Base-by-base conservation (phyloP, 2,329 filamentous ascomycete genomes). In the Scedosporium boydii region DNA sequence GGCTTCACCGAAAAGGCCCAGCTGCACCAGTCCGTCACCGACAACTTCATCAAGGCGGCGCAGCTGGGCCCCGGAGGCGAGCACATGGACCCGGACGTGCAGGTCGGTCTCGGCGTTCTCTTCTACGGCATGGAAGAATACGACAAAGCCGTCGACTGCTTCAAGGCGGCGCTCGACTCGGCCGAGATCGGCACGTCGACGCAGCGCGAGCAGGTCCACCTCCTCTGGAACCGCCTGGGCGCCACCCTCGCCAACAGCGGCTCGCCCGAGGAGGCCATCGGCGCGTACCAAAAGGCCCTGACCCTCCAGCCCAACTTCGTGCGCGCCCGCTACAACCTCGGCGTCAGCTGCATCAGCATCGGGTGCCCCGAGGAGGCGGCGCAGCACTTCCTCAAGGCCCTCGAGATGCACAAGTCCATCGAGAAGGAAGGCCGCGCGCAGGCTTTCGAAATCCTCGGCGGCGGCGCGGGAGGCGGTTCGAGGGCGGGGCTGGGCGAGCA, bases 101-200 rank as follows among this genome's bases (percentile, higher is more conserved):
- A 99, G 76, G 95, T 99, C 63, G 95, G 95, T 1, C 82, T 99
- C 1, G 96, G 96, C 42, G 95, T 99, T 4, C 84, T 99, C 16
- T 98, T 99, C 79, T 99, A 99, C 76, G 95, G 93, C 60, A 92
- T 91, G 34, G 95, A 99, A 76, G 93, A 98, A 72, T 98, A 97
- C 78, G 91, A 95, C 73, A 99, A 99, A 78, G 95, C 95, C 0
- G 93, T 99, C 44, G 95, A 99, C 79, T 99, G 96, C 80, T 99
- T 99, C 83, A 90, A 89, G 62, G 88, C 93, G 0, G 93, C 96
- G 0, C 85, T 99, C 26, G 90, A 91, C 64, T 91, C 87, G 26
- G 91, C 90, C 0, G 92, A 96, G 75, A 83, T 87, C 42, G 95
- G 95, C 63, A 85, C 86, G 7, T 89, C 87, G 64, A 98, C 97